These are phyloP conservation scores for Pythium plurisporium DNA, from an alignment of 352 stramenopile genomes.

Conservation along the genomic window DNA sequence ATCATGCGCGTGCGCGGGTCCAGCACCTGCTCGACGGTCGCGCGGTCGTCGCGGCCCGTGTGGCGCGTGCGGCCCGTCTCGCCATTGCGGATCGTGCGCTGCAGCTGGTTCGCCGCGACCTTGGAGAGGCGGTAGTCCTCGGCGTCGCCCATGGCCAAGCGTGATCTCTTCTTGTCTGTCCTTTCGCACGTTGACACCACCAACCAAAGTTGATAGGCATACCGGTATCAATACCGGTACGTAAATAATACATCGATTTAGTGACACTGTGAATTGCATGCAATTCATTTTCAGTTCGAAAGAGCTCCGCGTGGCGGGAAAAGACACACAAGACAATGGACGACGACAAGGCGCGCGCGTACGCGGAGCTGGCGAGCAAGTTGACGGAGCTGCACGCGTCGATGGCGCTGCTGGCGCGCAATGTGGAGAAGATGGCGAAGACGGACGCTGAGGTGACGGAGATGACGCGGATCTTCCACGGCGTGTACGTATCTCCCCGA, in stretches of 20 bases:
- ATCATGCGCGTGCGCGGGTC: slow-evolving; percentile 98
- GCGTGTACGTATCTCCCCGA: slow-evolving; percentile 71
- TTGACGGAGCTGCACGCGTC: slow-evolving; percentile 78
- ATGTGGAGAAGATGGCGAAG: slow-evolving; percentile 72
- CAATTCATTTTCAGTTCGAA: slow-evolving; percentile 12
- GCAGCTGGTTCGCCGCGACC: slow-evolving; percentile 70
- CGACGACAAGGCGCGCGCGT: slow-evolving; percentile 63
- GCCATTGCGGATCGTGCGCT: slow-evolving; percentile 65
- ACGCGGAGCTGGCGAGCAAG: slow-evolving; percentile 58
- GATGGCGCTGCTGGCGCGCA: slow-evolving; percentile 59
- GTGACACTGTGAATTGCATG: slow-evolving; percentile 5
- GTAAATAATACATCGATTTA: not conserved
- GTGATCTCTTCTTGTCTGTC: too few relatives aligned
- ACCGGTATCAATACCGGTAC: slow-evolving; percentile 3
- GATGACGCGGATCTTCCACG: slow-evolving; percentile 76
- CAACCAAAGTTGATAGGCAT: slow-evolving; percentile 15
- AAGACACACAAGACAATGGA: slow-evolving; percentile 35
- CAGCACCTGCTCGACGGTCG: slow-evolving; percentile 97
- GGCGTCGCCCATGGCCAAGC: slow-evolving; percentile 43
- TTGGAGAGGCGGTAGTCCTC: slow-evolving; percentile 77
- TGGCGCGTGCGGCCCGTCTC: slow-evolving; percentile 82
- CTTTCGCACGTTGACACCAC: not conserved
- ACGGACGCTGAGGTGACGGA: slow-evolving; percentile 61
- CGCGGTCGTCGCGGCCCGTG: slow-evolving; percentile 96
- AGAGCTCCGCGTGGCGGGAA: too few relatives aligned